Conservation (phyloP, 2,329 filamentous ascomycete species). For the Aspergillus flavus region DNA sequence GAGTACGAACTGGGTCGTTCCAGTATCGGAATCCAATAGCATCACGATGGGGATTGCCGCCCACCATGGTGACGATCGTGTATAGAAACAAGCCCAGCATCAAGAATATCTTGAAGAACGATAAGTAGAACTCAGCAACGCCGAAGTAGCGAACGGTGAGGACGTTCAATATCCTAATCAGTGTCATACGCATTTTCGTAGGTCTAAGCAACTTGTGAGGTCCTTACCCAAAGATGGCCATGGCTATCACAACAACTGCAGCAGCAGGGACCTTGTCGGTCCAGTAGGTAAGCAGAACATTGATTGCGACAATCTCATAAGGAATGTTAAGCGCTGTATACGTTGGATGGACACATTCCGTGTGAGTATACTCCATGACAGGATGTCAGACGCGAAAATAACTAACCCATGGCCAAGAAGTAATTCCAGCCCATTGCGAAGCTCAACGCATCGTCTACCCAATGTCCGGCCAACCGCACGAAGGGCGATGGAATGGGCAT, state of each 20-base stretch:
- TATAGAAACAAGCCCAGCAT: conserved; percentile 34
- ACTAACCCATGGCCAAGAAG: conserved; percentile 29
- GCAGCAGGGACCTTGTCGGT: conserved; percentile 42
- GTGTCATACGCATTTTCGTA: not conserved
- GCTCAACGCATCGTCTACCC: conserved; percentile 34
- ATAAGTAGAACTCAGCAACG: conserved; percentile 51
- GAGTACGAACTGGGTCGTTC: conserved; percentile 51
- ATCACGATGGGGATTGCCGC: conserved; percentile 71
- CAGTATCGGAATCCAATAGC: conserved; percentile 71
- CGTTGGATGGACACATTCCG: not conserved
- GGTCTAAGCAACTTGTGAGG: not conserved
- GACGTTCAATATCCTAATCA: conserved; percentile 38
- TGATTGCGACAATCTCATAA: conserved; percentile 43
- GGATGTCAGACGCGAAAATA: not conserved
- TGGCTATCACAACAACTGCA: conserved; percentile 40
- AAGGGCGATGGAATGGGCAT: conserved; percentile 30
- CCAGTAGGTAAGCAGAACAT: conserved; percentile 42
- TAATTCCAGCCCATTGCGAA: conserved; percentile 36
- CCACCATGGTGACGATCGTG: conserved; percentile 78
- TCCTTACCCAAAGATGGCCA: conserved; percentile 41
- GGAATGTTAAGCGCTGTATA: conserved; percentile 29
- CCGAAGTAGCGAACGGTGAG: conserved; percentile 49
- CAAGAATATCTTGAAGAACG: conserved; percentile 44
- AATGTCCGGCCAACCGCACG: conserved; percentile 27
- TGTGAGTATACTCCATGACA: too few species aligned